Base-by-base conservation (phyloP, 176 grass and related monocot species). In the Bothriochloa decipiens region DNA sequence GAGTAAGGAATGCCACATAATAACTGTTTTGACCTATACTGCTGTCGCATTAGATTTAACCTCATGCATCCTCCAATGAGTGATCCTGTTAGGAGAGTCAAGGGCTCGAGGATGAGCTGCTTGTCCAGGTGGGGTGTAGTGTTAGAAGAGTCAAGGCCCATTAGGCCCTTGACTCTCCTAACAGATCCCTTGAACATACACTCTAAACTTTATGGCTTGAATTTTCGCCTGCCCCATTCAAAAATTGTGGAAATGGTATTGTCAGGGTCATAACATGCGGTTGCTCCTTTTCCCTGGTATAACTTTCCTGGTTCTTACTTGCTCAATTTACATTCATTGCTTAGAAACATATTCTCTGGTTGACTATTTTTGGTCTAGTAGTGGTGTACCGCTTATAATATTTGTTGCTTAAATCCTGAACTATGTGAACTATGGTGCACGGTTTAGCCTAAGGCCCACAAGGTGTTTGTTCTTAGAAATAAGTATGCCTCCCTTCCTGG, bases 11-110 rank as follows among this genome's bases (percentile, higher is more conserved):
- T 76, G 22, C 41, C 40, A 29, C 12, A 50, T 65, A 32, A 18
- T 67, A 18, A 55, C 33, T 72, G 18, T 22, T 69, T 69, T 85
- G 33, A 65, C 25, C 72, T 65, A 27, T 66, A 73, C 45, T 65
- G 17, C 15, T 42, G 64, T 55, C 53, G 52, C 6, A 39, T 53
- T 37, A 40, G 29, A 46, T 61, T 60, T 69, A 28, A 65, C 46
- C 14, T 29, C n/a, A 82, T 70, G 62, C 52, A 46, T 75, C 4
- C 70, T 32, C 61, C 14, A 33, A 76, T 50, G 50, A 81, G 4
- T 41, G 46, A 33, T 57, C 70, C 23, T 32, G 29, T 32, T 32
- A 32, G 29, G 29, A 32, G 29, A 32, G 29, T 32, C 29, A 32
- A 32, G 29, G 29, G 29, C 29, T 32, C 29, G 2, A 32, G 29